These are phyloP conservation scores for Lanmaoa rubissima DNA, from an alignment of 768 basidiomycete species.

Conservation along the genomic window DNA sequence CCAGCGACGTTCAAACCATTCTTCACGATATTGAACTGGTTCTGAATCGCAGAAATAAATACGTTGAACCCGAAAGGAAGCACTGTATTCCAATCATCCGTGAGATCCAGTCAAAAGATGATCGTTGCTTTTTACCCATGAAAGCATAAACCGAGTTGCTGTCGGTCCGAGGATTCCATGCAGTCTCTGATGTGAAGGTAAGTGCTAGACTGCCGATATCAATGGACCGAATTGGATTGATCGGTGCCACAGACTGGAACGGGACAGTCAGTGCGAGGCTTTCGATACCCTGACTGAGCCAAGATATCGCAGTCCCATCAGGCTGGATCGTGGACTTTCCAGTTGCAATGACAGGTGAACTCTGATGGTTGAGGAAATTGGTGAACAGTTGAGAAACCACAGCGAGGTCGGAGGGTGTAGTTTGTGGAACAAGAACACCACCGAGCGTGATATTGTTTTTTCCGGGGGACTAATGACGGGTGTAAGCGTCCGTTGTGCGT, in stretches of 20 bases:
- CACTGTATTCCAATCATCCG: constrained; percentile 35
- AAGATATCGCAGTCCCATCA: constrained; percentile 57
- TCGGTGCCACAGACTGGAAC: constrained; percentile 48
- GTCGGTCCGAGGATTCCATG: constrained; percentile 58
- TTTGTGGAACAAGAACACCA: constrained; percentile 57
- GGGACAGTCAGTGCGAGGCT: constrained; percentile 61
- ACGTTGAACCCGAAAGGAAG: constrained; percentile 71
- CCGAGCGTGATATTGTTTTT: constrained; percentile 56
- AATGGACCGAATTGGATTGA: constrained; percentile 65
- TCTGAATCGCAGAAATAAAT: constrained; percentile 58
- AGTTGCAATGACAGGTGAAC: constrained; percentile 55
- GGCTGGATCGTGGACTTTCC: constrained; percentile 58
- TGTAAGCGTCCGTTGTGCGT: neutral
- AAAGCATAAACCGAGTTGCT: constrained; percentile 59
- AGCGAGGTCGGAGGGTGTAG: constrained; percentile 41
- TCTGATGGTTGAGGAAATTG: constrained; percentile 64
- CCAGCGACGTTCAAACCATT: constrained; percentile 53
- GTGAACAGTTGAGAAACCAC: constrained; percentile 65
- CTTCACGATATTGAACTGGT: constrained; percentile 60
- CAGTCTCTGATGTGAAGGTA: constrained; percentile 47
- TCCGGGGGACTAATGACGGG: constrained; percentile 43
- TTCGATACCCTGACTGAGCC: constrained; percentile 63
- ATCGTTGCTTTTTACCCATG: constrained; percentile 41
- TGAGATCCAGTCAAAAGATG: neutral
- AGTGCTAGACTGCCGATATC: constrained; percentile 59